phyloP scores from a whole-genome alignment of 306 rosid genomes.

The cucumber (Cucumis sativus) region DNA sequence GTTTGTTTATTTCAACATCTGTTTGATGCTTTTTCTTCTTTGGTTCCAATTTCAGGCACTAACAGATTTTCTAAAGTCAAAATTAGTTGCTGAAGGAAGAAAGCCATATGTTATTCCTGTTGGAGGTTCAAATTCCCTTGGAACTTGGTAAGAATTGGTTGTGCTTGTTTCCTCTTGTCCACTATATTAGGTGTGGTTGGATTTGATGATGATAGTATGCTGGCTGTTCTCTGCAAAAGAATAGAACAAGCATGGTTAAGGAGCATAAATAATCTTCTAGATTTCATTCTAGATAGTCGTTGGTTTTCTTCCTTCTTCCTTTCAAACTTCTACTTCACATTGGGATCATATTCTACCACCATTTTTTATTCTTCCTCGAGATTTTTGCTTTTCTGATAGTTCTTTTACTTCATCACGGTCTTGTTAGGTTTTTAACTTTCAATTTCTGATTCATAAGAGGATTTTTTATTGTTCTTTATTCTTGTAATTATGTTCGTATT shows the following conservation, averaged over 20 bases:
- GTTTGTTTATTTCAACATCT: background rate
- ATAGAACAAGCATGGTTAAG: background rate
- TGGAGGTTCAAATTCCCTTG: constrained; percentile 86
- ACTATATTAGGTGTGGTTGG: background rate
- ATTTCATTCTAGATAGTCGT: background rate
- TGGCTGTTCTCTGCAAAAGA: background rate
- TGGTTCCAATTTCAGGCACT: constrained; percentile 35
- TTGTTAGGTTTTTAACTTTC: background rate
- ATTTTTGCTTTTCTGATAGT: background rate
- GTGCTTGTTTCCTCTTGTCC: background rate
- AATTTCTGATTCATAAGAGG: background rate
- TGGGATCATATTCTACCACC: background rate
- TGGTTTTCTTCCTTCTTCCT: background rate
- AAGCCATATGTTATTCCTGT: constrained; percentile 84
- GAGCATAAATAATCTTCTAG: background rate
- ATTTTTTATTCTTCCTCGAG: background rate
- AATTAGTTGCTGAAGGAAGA: constrained; percentile 72
- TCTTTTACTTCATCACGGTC: background rate
- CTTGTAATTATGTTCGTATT: background rate
- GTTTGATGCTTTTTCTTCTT: background rate
- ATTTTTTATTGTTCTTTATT: background rate
- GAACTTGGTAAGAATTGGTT: constrained; percentile 63
- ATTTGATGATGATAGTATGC: background rate
- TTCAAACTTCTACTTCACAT: background rate
- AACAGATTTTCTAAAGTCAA: constrained; percentile 45